Evolutionary conservation across 2,329 filamentous ascomycete species (phyloP).

Genomic region (Neonectria coccinea): DNA sequence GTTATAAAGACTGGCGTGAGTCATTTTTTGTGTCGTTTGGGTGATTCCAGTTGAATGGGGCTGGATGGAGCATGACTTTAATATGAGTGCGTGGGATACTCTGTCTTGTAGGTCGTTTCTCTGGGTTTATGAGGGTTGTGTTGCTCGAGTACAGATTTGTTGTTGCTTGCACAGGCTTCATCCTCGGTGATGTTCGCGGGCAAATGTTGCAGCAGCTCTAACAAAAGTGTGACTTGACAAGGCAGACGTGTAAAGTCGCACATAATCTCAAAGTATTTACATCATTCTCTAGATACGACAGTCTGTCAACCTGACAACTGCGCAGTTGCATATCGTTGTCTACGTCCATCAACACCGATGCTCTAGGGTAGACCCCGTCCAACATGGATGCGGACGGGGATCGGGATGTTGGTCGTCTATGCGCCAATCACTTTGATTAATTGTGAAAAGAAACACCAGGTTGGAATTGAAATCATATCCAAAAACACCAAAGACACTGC

Average conservation of each 20-base stretch:
- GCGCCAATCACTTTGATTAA: background rate
- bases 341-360: background rate
- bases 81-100: no score
- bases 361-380: background rate
- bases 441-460: background rate
- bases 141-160: no score
- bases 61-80: no score
- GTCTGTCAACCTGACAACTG: background rate
- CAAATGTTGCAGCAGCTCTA: background rate
- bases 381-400: background rate
- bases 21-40: background rate
- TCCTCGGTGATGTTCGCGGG: background rate
- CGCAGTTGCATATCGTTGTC: background rate
- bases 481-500: background rate
- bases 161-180: background rate
- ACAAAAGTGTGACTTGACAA: background rate
- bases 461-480: no score
- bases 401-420: background rate
- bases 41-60: background rate
- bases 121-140: no score
- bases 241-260: background rate
- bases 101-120: no score
- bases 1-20: slow-evolving; percentile 17
- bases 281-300: background rate
- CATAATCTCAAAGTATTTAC: background rate